Evolutionary conservation across 2,329 filamentous ascomycete genomes (phyloP).

Genomic region (Nothopassalora personata): DNA sequence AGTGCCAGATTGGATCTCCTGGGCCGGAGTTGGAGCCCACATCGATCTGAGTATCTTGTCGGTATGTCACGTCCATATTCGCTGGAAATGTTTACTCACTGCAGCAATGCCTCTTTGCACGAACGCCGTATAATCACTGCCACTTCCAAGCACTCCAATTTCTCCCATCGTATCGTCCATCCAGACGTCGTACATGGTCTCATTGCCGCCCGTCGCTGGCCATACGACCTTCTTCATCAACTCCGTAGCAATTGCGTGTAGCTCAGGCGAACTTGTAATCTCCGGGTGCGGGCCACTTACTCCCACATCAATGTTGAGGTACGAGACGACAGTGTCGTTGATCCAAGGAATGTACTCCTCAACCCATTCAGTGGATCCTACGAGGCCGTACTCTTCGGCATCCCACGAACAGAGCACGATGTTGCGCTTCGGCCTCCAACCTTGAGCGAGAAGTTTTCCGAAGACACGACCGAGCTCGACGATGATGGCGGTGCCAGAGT

Average conservation of each 20-base stretch:
- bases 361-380: slow-evolving; percentile 45
- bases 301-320: slow-evolving; percentile 50
- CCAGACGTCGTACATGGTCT: slow-evolving; percentile 46
- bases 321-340: slow-evolving; percentile 40
- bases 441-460: slow-evolving; percentile 41
- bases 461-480: slow-evolving; percentile 49
- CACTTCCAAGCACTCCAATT: slow-evolving; percentile 42
- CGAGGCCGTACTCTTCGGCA: slow-evolving; percentile 39
- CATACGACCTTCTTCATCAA: slow-evolving; percentile 54
- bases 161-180: slow-evolving; percentile 29
- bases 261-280: slow-evolving; percentile 63
- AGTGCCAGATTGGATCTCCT: slow-evolving; percentile 41
- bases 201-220: slow-evolving; percentile 32
- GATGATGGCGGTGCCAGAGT: slow-evolving; percentile 47
- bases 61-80: background rate
- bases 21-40: slow-evolving; percentile 37
- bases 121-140: slow-evolving; percentile 46
- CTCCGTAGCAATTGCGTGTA: slow-evolving; percentile 64
- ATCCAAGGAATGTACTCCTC: slow-evolving; percentile 48
- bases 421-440: slow-evolving; percentile 50
- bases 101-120: slow-evolving; percentile 37
- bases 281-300: slow-evolving; percentile 53
- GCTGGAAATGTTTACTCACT: slow-evolving; percentile 1
- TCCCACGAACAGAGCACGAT: slow-evolving; percentile 44
- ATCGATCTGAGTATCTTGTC: slow-evolving; percentile 30